Evolutionary conservation across 768 basidiomycete genomes (phyloP).

Genomic region (Lentinus tigrinus): DNA sequence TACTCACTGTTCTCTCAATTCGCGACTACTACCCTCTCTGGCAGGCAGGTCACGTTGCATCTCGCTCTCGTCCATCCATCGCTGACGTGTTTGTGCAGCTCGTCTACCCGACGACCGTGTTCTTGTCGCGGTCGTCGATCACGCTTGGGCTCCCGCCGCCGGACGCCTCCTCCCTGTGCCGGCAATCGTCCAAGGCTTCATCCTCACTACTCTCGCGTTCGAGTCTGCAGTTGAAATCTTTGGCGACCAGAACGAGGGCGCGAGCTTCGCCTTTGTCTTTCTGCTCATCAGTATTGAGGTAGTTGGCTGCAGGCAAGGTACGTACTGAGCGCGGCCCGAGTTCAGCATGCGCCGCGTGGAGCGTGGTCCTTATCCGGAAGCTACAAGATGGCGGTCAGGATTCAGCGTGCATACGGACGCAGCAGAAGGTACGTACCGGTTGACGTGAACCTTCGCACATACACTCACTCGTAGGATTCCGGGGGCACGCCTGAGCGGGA

Average conservation of each 20-base stretch:
- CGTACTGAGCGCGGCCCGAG: too few relatives aligned
- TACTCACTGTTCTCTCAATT: slow-evolving; percentile 77
- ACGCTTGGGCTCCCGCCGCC: slow-evolving; percentile 76
- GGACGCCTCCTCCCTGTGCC: slow-evolving; percentile 67
- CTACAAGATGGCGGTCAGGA: too few relatives aligned
- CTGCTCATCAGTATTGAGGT: slow-evolving; percentile 84
- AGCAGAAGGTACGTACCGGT: too few relatives aligned
- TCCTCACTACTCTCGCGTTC: slow-evolving; percentile 59
- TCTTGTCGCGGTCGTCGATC: slow-evolving; percentile 89
- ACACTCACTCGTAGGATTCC: too few relatives aligned
- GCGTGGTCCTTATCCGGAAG: too few relatives aligned
- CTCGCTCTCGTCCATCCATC: background rate
- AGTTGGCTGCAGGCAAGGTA: slow-evolving; percentile 94
- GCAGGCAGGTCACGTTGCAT: slow-evolving; percentile 65
- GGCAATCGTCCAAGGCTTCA: slow-evolving; percentile 66
- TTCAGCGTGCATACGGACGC: too few relatives aligned
- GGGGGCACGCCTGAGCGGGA: too few relatives aligned
- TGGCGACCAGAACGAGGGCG: slow-evolving; percentile 36
- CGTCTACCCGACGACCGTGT: slow-evolving; percentile 88
- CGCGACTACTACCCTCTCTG: slow-evolving; percentile 95
- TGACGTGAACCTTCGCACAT: too few relatives aligned
- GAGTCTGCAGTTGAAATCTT: slow-evolving; percentile 75
- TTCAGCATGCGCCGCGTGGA: too few relatives aligned
- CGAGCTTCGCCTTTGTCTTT: slow-evolving; percentile 66
- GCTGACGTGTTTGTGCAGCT: slow-evolving; percentile 41